A percentile compares a stretch with the other conserved stretches of the same genome.
Evolutionary conservation across 805 yeast species (phyloP).

Genomic region (Kazachstania psychrophila): DNA sequence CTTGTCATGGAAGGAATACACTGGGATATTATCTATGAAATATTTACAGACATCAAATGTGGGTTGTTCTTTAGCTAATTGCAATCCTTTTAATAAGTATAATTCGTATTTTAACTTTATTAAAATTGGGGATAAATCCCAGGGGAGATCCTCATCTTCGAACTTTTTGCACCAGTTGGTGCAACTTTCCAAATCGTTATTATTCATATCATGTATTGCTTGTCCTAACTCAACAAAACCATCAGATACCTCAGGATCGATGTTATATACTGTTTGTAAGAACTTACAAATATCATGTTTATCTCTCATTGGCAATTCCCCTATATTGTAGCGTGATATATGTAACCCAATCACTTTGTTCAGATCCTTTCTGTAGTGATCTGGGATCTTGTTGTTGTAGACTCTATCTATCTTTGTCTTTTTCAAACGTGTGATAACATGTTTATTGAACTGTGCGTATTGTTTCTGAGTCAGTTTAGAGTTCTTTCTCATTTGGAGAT

Average conservation of each 20-base stretch:
- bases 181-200: conserved; percentile 36
- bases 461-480: conserved; percentile 21
- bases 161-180: conserved; percentile 38
- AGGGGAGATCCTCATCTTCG: conserved; percentile 2
- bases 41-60: conserved; percentile 32
- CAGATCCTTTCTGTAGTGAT: conserved; percentile 21
- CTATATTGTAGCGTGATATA: conserved; percentile 39
- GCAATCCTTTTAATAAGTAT: conserved; percentile 16
- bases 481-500: conserved; percentile 20
- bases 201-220: conserved; percentile 32
- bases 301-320: conserved; percentile 28
- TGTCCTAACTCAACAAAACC: conserved; percentile 37
- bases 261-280: conserved; percentile 26
- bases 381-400: conserved; percentile 28
- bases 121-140: not conserved
- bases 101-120: conserved; percentile 17
- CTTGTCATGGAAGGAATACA: conserved; percentile 32
- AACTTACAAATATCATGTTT: conserved; percentile 19
- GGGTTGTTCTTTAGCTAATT: conserved; percentile 13
- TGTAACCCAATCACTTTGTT: conserved; percentile 39
- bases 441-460: conserved; percentile 24
- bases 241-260: conserved; percentile 23
- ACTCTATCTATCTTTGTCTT: conserved; percentile 29
- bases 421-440: conserved; percentile 21
- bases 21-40: conserved; percentile 26